Percentiles rank a stretch among this genome's conserved stretches.
Evolutionary conservation across 306 rosid genomes (phyloP).

Genomic region (Potentilla sterilis): DNA sequence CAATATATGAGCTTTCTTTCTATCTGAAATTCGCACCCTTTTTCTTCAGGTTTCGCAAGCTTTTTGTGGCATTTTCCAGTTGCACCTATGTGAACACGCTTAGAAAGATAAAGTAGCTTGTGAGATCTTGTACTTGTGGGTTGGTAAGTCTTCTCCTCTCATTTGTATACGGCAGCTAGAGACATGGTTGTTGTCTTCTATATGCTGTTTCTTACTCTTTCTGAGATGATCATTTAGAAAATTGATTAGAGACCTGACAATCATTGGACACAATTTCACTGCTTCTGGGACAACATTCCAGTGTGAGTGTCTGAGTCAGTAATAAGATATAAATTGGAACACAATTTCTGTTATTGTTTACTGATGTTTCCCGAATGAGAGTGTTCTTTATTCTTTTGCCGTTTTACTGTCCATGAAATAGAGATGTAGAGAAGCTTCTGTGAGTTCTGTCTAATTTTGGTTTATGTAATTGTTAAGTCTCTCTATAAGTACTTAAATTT

Average conservation of each 20-base stretch:
- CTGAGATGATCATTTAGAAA: background rate
- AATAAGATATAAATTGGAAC: too few relatives aligned
- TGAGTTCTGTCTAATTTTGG: too few relatives aligned
- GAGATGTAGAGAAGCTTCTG: background rate
- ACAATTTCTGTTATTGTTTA: too few relatives aligned
- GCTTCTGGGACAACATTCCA: background rate
- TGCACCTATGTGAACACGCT: constrained; percentile 80
- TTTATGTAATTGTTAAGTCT: too few relatives aligned
- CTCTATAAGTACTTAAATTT: too few relatives aligned
- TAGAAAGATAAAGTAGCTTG: constrained; percentile 20
- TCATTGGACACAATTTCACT: background rate
- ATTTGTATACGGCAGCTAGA: background rate
- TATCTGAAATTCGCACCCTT: background rate
- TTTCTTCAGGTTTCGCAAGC: constrained; percentile 83
- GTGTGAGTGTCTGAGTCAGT: background rate
- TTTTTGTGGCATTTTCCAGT: constrained; percentile 77
- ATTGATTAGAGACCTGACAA: background rate
- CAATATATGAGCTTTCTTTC: background rate
- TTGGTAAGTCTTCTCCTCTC: background rate
- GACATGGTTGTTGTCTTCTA: background rate
- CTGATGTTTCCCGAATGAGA: too few relatives aligned
- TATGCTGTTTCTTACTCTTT: background rate
- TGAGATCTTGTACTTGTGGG: background rate
- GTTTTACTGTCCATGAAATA: background rate
- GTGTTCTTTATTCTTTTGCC: background rate